Evolutionary conservation across 345 rosid genomes (phyloP), one percentile per base, ranked within the genome.

Genomic region (Acer yangbiense): DNA sequence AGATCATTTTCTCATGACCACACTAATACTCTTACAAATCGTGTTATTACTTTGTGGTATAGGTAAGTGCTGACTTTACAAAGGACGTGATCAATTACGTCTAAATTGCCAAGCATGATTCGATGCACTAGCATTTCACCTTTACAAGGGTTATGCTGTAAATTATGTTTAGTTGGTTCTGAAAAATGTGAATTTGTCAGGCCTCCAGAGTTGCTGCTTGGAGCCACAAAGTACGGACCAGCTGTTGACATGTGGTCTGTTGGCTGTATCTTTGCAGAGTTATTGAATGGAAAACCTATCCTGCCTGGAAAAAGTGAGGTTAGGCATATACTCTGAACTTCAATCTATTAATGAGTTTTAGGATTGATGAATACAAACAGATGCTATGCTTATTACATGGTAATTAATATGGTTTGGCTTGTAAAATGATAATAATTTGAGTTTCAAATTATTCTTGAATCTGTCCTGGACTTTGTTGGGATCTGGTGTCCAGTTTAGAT

Each of bases 161-260:
- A 9, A 32, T 66, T 75, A 13, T 64, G n/a, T 52, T 50, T 65
- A 64, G 46, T 65, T 75, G 63, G 71, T 52, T 35, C 20, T 50
- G 54, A 75, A 46, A 32, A 21, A 20, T 35, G 9, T 66, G 55
- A 66, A n/a, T 75, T 74, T 68, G 55, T 21, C 85, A 96, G 98
- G 83, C 98, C 99, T 20, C 99, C 98, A 3, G 99, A 96, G 74
- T 88, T 96, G 85, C 91, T 96, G 65, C 98, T 94, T 81, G 99
- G 99, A 78, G 90, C 98, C 76, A 96, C 98, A 21, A 92, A 90
- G 82, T 96, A 96, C 69, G 97, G 97, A 61, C 98, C 98, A 65
- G 97, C 98, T 69, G 97, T 94, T 82, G 98, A 94, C 78, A 94
- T 94, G 94, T 94, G 98, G 98, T 94, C 99, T 11, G 99, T 94